Evolutionary conservation across 139 green algal species (phyloP), one percentile per base, ranked within the genome.

Genomic region (Edaphochlamys debaryana): DNA sequence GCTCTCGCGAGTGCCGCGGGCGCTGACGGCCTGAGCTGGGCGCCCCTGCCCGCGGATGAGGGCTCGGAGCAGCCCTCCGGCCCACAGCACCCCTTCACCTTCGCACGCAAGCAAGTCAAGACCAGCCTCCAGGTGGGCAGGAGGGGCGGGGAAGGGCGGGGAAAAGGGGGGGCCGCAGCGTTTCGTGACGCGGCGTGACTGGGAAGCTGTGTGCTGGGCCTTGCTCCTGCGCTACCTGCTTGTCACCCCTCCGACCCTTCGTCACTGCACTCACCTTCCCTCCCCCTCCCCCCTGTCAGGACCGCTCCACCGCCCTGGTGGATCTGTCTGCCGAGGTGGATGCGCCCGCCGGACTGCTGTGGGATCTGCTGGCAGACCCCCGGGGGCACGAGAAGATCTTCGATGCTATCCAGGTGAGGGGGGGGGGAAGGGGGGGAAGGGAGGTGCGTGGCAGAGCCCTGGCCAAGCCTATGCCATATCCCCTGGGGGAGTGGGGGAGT

Each of bases 361-460:
- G 91, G 70, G 69, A 86, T 40, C 77, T 91, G 27, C 85, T 92
- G 45, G 68, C 84, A 0, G 78, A 92, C 67, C 87, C 87, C 1
- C 48, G 63, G 30, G 48, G 85, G 29, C 89, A 92, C 41, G 84
- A 70, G 23, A 3, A 17, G 2, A 82, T 89, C 50, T 92, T 92
- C 54, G 70, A 85, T 6, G 80, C 75, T 52, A 90, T 92, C 36
- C 69, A 89, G 88, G 85, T 91, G 72, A 42, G 72, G 52, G 50
- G 8, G 34, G 34, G 19, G 23, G 2, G 58, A 32, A 27, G 4
- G 27, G 13, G 25, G 23, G 20, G 5, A 6, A 25, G 23, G 63
- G 19, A 42, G 63, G 20, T 41, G 63, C 63, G 19, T 69, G 20
- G 63, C 11, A 15, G 20, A 40, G 13, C 4, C 9, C 7, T 8